Evolutionary conservation across 306 rosid genomes (phyloP).

Genomic region (Citrullus amarus): DNA sequence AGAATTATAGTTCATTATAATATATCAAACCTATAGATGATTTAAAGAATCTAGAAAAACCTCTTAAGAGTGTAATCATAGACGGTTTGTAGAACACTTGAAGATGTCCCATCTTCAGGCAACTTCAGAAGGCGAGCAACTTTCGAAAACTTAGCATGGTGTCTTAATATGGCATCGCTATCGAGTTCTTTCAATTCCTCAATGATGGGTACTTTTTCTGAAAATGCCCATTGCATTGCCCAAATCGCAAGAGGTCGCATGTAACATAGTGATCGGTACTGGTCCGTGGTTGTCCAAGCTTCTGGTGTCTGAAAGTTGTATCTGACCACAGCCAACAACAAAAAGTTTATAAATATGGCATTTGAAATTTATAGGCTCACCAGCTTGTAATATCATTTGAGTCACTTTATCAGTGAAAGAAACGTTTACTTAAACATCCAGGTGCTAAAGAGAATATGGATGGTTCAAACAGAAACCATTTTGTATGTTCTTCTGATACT

Average conservation of each 20-base stretch:
- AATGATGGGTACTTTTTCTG: slow-evolving; percentile 14
- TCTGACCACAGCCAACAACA: slow-evolving; percentile 21
- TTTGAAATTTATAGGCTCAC: background rate
- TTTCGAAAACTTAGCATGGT: slow-evolving; percentile 46
- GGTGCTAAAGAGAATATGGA: background rate
- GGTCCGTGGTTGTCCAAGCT: slow-evolving; percentile 59
- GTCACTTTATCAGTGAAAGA: background rate
- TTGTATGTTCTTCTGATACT: background rate
- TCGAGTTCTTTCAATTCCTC: slow-evolving; percentile 30
- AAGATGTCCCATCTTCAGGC: slow-evolving; percentile 35
- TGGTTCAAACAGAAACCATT: background rate
- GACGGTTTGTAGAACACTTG: slow-evolving; percentile 49
- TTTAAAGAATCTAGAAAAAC: slow-evolving; percentile 14
- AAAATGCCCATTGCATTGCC: slow-evolving; percentile 95
- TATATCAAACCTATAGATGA: background rate
- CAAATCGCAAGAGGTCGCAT: slow-evolving; percentile 97
- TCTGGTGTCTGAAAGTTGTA: slow-evolving; percentile 91
- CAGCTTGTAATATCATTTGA: background rate
- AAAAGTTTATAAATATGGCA: background rate
- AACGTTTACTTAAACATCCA: background rate
- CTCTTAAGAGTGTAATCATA: slow-evolving; percentile 68
- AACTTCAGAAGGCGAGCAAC: slow-evolving; percentile 64
- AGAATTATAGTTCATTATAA: background rate
- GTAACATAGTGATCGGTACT: slow-evolving; percentile 62
- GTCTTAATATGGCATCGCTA: slow-evolving; percentile 28